Evolutionary conservation across 306 rosid genomes (phyloP), one percentile per base, ranked within the genome.

Genomic region (Pterocarpus santalinus): DNA sequence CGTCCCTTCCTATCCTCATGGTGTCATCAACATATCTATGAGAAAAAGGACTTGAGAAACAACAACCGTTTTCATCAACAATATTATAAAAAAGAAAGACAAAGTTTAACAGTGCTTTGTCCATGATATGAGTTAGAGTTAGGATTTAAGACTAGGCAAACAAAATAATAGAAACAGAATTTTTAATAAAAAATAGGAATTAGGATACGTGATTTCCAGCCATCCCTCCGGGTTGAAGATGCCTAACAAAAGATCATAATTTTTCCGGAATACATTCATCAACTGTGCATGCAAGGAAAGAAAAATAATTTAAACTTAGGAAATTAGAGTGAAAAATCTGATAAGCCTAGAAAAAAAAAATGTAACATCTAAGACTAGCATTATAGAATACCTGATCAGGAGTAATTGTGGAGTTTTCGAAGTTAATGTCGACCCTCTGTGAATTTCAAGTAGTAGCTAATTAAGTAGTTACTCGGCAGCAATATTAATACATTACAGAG

Each of bases 161-260:
- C 5, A 66, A 39, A 57, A 38, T 2, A 22, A 44, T 4, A 70
- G 60, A 62, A 36, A 36, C 41, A 17, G 10, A 63, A 5, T 5
- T 22, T 11, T 5, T 35, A 5, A 56, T 16, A 16, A 47, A 69
- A 4, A n/a, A 47, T 9, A 12, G 53, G 53, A 47, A 57, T 69
- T 22, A 92, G 97, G 98, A 94, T 92, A 94, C 97, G 96, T 94
- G 80, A 90, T 92, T 73, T 94, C 98, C 13, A 92, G 94, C 98
- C 98, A 94, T 75, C 97, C 98, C 65, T 94, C 90, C 47, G 98
- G 97, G 79, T 92, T 94, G 93, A 94, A 94, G 85, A 94, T 89
- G 73, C 90, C 74, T 57, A 94, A 87, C 80, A 94, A 87, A 87
- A 94, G 77, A 87, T 90, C 87, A 65, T 87, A 92, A 73, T 90